Base-by-base conservation (phyloP, 768 basidiomycete species). In the Kwoniella bestiolae region DNA sequence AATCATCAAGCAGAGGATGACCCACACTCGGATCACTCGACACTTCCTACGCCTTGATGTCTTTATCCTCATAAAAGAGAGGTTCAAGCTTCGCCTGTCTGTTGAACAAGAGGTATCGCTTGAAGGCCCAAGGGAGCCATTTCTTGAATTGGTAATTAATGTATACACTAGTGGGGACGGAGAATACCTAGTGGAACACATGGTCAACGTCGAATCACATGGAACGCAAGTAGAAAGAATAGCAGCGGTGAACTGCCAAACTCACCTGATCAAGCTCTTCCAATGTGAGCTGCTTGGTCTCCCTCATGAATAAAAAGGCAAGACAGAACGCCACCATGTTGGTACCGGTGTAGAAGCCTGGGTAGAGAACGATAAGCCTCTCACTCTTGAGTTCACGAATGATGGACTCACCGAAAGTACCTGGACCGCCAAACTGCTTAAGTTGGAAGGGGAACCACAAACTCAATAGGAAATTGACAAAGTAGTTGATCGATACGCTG, bases 331-430 rank as follows among this genome's bases (percentile, higher is more conserved):
- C 75, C 3, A 78, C 61, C 11, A 70, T 55, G 69, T 82, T 82
- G 21, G 78, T 66, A 31, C 79, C 79, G 7, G 81, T 78, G 60
- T 77, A 76, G 64, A 74, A 72, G 14, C 68, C 68, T 69, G 25
- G 35, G 34, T 0, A 26, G 23, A 28, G 34, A 14, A 34, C 31
- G 4, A 11, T 38, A 26, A 32, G 29, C 11, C 21, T 16, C 6
- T 60, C 9, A 86, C 84, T 0, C 87, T 18, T 87, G 71, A 85
- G 26, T 6, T 60, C 9, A 86, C 84, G 0, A 87, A n/a, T 87
- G 71, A 85, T 87, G 16, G 9, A 89, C 87, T 70, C 85, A 11
- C 84, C 86, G 77, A 91, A 91, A 7, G 89, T 90, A 52, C 89
- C 90, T 67, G 87, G 86, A 1, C 87, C 86, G 63, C 82, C 84